phyloP scores from a whole-genome alignment of 2,329 filamentous ascomycete species.

The Ceratocystis huliohia region DNA sequence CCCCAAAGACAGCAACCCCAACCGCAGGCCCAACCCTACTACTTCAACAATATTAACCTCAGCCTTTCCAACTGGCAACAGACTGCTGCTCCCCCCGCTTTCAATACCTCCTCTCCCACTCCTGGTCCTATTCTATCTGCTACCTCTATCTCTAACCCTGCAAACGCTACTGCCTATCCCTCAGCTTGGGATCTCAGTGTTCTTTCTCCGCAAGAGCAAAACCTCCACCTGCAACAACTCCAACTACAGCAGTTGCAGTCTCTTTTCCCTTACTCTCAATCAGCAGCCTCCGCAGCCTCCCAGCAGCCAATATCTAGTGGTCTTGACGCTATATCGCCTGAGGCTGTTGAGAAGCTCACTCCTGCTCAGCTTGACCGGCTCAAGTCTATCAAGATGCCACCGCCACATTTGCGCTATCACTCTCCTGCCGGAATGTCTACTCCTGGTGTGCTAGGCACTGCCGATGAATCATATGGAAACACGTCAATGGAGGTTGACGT shows the following conservation, averaged over 20 bases:
- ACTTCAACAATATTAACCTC: conserved; percentile 15
- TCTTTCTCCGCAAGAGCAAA: conserved; percentile 15
- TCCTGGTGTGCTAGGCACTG: conserved; percentile 41
- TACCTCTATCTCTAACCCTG: conserved; percentile 9
- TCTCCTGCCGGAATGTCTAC: conserved; percentile 47
- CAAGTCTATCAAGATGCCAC: conserved; percentile 49
- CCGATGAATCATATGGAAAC: conserved; percentile 34
- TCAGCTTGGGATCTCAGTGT: conserved; percentile 16
- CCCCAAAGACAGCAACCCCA: conserved; percentile 4
- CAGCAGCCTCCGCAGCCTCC: conserved; percentile 10
- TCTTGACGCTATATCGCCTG: conserved; percentile 16
- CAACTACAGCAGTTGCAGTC: conserved; percentile 16
- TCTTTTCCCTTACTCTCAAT: conserved; percentile 16
- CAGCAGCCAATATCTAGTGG: conserved; percentile 5
- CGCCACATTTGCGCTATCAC: conserved; percentile 47
- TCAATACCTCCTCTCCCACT: conserved; percentile 1
- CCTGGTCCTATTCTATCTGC: conserved; percentile 7
- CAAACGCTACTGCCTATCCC: conserved; percentile 9
- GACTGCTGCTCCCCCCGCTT: conserved; percentile 10
- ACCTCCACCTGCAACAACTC: conserved; percentile 16
- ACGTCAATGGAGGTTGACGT: conserved; percentile 47
- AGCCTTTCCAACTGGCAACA: conserved; percentile 15
- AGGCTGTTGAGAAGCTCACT: conserved; percentile 33
- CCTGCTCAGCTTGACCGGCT: conserved; percentile 49
- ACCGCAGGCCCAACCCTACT: conserved; percentile 8